phyloP scores from a whole-genome alignment of 140 eudicot genomes.

The Ambrosia hybrid region DNA sequence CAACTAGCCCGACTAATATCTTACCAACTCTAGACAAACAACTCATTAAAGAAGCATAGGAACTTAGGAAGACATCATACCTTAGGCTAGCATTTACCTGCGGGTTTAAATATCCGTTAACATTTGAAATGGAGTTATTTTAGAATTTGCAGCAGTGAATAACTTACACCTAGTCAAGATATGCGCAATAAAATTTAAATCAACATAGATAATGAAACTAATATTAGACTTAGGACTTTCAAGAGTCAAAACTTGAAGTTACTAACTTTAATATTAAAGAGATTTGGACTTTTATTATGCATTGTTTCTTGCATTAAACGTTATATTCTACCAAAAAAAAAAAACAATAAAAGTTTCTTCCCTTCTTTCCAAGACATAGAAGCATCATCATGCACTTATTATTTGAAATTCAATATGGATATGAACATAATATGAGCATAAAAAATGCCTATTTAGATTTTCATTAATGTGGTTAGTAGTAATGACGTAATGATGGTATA shows the following conservation, averaged over 20 bases:
- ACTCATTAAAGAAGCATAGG: neutral
- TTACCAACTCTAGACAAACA: neutral
- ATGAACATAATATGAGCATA: no score
- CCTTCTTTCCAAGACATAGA: no score
- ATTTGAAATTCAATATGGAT: no score
- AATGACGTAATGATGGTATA: no score
- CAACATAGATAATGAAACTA: no score
- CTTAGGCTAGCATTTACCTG: conserved; percentile 60
- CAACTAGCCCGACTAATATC: no score
- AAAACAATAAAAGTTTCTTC: no score
- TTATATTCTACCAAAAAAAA: no score
- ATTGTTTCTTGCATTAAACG: neutral
- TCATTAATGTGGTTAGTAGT: no score
- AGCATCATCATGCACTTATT: no score
- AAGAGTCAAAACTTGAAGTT: neutral
- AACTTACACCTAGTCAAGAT: neutral
- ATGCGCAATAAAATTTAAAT: neutral
- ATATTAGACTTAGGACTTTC: neutral
- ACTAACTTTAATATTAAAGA: neutral
- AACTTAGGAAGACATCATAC: conserved; percentile 30
- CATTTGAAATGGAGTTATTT: conserved; percentile 45
- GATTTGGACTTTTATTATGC: neutral
- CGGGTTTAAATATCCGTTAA: conserved; percentile 50
- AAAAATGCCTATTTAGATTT: no score
- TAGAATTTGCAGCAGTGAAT: conserved; percentile 51